These are phyloP conservation scores for Hymenoscyphus fructigenus DNA, from an alignment of 2,329 filamentous ascomycete genomes.

Conservation along the genomic window DNA sequence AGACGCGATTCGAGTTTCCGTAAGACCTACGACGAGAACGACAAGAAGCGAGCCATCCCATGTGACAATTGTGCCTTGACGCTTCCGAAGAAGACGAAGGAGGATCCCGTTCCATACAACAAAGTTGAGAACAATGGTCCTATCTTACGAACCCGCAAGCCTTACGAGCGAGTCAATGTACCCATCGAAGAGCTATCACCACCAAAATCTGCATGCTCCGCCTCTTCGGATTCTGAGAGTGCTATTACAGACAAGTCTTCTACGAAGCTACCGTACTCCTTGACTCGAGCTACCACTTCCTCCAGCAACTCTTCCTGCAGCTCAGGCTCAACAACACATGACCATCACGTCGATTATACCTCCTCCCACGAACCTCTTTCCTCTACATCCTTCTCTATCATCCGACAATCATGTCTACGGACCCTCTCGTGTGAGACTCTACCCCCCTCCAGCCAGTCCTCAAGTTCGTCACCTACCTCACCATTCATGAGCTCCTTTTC, in stretches of 20 bases:
- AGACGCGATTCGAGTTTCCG: constrained; percentile 60
- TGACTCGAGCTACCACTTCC: constrained; percentile 27
- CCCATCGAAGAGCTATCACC: constrained; percentile 26
- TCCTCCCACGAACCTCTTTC: constrained; percentile 65
- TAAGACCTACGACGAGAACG: constrained; percentile 64
- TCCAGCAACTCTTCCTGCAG: constrained; percentile 43
- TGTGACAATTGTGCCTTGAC: constrained; percentile 70
- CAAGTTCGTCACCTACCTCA: constrained; percentile 40
- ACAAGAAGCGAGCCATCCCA: constrained; percentile 60
- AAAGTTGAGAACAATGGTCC: constrained; percentile 42
- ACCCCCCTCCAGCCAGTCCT: constrained; percentile 48
- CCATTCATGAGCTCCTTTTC: constrained; percentile 42
- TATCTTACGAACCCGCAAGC: constrained; percentile 59
- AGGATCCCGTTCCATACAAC: constrained; percentile 23
- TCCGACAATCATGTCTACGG: constrained; percentile 64
- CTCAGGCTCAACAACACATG: constrained; percentile 46
- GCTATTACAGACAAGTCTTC: constrained; percentile 21
- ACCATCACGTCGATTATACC: constrained; percentile 66
- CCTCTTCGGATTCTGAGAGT: constrained; percentile 29
- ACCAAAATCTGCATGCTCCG: constrained; percentile 32
- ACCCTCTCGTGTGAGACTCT: constrained; percentile 67
- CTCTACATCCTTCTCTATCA: constrained; percentile 63
- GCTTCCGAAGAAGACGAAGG: constrained; percentile 50
- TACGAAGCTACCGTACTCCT: constrained; percentile 21
- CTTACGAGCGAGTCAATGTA: constrained; percentile 57